Base-by-base conservation (phyloP, 2,329 filamentous ascomycete species). In the Emmonsia crescens region DNA sequence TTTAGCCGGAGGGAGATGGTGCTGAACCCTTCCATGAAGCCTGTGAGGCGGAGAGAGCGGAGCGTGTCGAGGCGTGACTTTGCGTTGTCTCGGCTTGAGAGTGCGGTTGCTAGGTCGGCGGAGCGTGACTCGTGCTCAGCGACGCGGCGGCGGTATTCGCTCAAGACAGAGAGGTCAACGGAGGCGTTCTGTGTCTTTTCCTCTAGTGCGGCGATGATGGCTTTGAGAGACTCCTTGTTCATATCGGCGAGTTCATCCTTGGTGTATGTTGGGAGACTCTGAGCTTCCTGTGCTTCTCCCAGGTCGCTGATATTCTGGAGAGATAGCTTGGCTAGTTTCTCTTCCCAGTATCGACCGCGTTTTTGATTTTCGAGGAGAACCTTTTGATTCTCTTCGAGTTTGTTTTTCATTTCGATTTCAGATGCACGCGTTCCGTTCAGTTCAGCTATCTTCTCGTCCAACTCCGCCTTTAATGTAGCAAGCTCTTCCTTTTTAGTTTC, bases 361-460 rank as follows among this genome's bases (percentile, higher is more conserved):
- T 89, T 92, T 73, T 95, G 86, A 74, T 95, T 96, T 71, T 97
- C 93, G 0, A 78, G 76, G 16, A 97, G 82, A 10, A 87, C 84
- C 77, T 99, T 99, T 67, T 96, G 89, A 73, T 93, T 94, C 72
- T 97, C 93, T 71, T 97, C 94, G 1, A 99, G 86, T 77, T 96
- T 96, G 76, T 97, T 97, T 65, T 89, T 89, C 91, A 97, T 96
- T 75, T 99, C 94, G 64, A 99, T 96, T 74, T 99, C 94, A 2
- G 88, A 80, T 0, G 91, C 92, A 10, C 93, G 85, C 0, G 89
- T 96, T 70, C 91, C 88, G 71, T 97, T 96, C 61, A 97, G 82
- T 72, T 95, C 91, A 0, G 86, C 78, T 1, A 85, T 88, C 79
- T 92, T 96, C 68, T 89, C 86, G 66, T 99, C 93, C 12, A 97